Evolutionary conservation across 306 rosid species (phyloP).

Genomic region (Cyamopsis tetragonoloba): DNA sequence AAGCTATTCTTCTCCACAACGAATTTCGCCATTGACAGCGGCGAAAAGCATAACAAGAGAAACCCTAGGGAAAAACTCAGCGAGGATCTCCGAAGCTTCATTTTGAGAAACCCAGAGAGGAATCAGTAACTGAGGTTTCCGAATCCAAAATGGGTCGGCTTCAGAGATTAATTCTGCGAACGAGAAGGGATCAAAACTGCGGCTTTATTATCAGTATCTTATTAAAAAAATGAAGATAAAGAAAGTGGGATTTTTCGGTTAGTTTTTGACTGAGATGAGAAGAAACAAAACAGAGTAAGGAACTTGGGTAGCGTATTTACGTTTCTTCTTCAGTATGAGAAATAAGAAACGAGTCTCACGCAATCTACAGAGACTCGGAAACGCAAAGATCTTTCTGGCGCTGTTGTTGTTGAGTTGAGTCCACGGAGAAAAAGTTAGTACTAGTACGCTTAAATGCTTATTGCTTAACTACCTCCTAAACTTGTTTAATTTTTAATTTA

Average conservation of each 20-base stretch:
- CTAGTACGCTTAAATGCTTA: neutral
- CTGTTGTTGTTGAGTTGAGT: neutral
- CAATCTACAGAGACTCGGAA: neutral
- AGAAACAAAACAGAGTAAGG: neutral
- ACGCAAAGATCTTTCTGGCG: neutral
- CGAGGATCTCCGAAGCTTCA: slow-evolving; percentile 62
- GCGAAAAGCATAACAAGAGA: slow-evolving; percentile 45
- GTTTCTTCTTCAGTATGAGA: neutral
- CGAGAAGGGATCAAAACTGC: slow-evolving; percentile 1
- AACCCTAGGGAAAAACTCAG: slow-evolving; percentile 57
- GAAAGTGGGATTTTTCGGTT: neutral
- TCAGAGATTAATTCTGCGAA: slow-evolving; percentile 15
- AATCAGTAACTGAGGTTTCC: slow-evolving; percentile 18
- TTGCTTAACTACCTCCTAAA: too few relatives aligned
- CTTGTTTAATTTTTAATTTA: neutral
- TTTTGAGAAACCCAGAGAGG: slow-evolving; percentile 22
- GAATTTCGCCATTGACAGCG: slow-evolving; percentile 60
- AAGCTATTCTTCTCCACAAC: slow-evolving; percentile 98
- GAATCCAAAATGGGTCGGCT: slow-evolving; percentile 7
- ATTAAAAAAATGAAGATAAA: neutral
- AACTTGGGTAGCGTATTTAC: neutral
- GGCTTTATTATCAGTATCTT: slow-evolving; percentile 5
- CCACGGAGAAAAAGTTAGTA: neutral
- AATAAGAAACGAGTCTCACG: neutral
- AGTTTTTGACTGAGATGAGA: neutral